Base-by-base conservation (phyloP, 139 green algal genomes). In the Pseudopediastrum boryanum region DNA sequence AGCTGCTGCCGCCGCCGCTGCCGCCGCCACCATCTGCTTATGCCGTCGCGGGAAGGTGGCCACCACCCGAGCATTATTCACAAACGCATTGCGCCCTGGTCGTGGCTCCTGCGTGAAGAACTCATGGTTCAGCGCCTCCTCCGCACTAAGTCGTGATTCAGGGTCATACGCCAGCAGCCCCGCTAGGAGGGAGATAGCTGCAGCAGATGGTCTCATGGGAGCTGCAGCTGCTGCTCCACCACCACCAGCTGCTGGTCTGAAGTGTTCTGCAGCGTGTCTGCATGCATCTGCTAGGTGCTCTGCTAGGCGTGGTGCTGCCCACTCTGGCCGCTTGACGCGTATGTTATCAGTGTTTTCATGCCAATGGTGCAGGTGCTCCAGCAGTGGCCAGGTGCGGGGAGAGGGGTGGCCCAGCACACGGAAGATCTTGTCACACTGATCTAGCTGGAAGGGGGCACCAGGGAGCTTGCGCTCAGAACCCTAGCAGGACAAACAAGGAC, bases 311-410 rank as follows among this genome's bases (percentile, higher is more conserved):
- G 33, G 39, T 31, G 16, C 13, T 21, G 50, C 58, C 68, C 62
- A 61, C 23, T 63, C 39, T 31, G 46, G 43, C 4, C n/a, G 48
- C 54, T 59, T 68, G 27, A 77, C 25, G 6, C 43, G 25, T 7
- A 72, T 27, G 33, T 73, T 51, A 12, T 73, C 85, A 1, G 83
- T 91, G 78, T 92, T 87, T 42, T 90, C 77, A 12, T 80, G 38
- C 89, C 90, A 94, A 80, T 94, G 88, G 1, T 70, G 80, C 66
- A 92, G 81, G 42, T 80, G 42, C 69, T 88, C 82, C 54, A 93
- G 71, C 27, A 82, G 43, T 0, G 86, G 85, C 90, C 90, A 93
- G 3, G 71, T 33, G 13, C 61, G 71, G 12, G 85, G 66, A 27
- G 64, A 65, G 33, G 88, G 88, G 31, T 90, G 89, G 29, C 90